Base-by-base conservation (phyloP, 441 rosid species). In the Adansonia madagascariensis region DNA sequence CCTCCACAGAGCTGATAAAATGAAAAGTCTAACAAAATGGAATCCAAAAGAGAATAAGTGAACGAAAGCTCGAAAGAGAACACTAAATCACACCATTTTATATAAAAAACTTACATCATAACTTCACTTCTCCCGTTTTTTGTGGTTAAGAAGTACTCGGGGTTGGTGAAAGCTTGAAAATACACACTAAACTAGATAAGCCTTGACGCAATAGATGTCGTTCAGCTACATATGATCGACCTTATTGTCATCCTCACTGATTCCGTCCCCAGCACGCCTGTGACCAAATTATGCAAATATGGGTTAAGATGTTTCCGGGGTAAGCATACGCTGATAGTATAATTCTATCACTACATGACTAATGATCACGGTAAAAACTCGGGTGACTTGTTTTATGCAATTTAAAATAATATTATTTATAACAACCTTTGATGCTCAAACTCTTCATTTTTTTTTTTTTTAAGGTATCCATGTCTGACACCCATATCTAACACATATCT, bases 261-360 rank as follows among this genome's bases (percentile, higher is more conserved):
- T 84, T 55, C 87, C 90, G 66, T 91, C 96, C 41, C 92, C 89
- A 8, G 84, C 91, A 80, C 83, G 91, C 81, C 95, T 91, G 86
- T 82, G 81, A 76, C 63, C 75, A 79, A 69, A 78, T 60, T 63
- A 53, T 67, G 46, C 7, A 15, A n/a, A 75, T 43, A 49, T 1
- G 14, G 0, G n/a, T 53, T 44, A 47, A 55, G 65, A 15, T 49
- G 15, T 18, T 50, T 55, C 61, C 4, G n/a, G 52, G 63, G n/a
- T 14, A 24, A 22, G 18, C n/a, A n/a, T 31, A 52, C 35, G 35
- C 1, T 6, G 57, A 71, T 22, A 0, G 18, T 3, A 49, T 47
- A 24, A 22, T 12, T 14, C 2, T 24, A 49, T 22, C 1, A 11
- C 14, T 62, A 6, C 2, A 6, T 12, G 67, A 62, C 67, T 62